Evolutionary conservation across 2,329 filamentous ascomycete genomes (phyloP), one percentile per base, ranked within the genome.

Genomic region (Arthrobotrys iridis): DNA sequence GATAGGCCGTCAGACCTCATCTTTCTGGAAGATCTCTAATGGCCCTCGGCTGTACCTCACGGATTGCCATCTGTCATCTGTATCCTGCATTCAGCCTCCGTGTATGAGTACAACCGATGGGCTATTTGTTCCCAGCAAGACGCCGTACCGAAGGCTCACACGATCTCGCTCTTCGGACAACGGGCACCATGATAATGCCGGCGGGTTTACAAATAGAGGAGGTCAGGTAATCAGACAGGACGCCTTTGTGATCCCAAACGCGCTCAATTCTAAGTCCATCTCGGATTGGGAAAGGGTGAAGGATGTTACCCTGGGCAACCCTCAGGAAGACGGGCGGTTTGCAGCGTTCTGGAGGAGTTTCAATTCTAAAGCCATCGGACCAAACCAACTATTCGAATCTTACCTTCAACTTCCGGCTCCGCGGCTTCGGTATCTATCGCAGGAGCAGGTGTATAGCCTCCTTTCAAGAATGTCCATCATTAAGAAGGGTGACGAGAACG

Each of bases 391-490:
- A 48, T 83, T 81, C 55, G 66, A 79, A 30, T 76, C 81, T 30
- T 83, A 83, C 66, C 78, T 78, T 74, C 73, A 77, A 22, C 79
- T 83, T 10, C 82, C 82, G 18, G 67, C 66, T 18, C 80, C 80
- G 2, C 79, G 80, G 10, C 78, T 80, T 33, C 78, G 80, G 2
- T 82, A 85, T 59, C 80, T 89, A 1, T 83, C 83, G 6, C 83
- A 84, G 73, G 80, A 82, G 10, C 83, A 88, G 52, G 87, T 93
- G 15, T 88, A 89, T 62, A 82, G 84, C 5, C 83, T 96, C 18
- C 84, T 96, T 60, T 88, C 87, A 64, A 87, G 89, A 43, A 87
- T 97, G 77, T 89, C 90, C 18, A 86, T 87, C 48, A 87, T 88
- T 6, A 84, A 87, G 57, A 85, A 85, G 40, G 86, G 87, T 68